phyloP scores from a whole-genome alignment of 768 basidiomycete species.

The Sporobolomyces pararoseus region DNA sequence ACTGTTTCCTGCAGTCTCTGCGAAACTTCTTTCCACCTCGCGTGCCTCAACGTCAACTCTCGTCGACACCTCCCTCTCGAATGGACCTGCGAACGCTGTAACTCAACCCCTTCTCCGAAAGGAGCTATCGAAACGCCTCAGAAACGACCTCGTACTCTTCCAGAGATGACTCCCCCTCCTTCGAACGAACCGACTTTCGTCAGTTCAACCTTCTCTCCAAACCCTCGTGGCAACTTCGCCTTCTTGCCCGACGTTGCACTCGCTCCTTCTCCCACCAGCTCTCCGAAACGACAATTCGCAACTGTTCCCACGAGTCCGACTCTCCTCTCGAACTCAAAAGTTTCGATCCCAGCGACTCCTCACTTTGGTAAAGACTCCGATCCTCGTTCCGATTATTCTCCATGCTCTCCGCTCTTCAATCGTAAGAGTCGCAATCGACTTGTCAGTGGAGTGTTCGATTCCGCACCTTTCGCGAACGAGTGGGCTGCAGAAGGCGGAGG shows the following conservation, averaged over 20 bases:
- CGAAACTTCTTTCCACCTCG: slow-evolving; percentile 28
- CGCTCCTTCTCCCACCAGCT: slow-evolving; percentile 28
- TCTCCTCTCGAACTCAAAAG: background rate
- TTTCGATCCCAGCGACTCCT: slow-evolving; percentile 33
- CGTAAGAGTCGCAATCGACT: slow-evolving; percentile 24
- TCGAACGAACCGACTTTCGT: slow-evolving; percentile 33
- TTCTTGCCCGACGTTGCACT: slow-evolving; percentile 29
- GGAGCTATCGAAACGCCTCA: slow-evolving; percentile 5
- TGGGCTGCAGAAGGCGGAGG: slow-evolving; percentile 13
- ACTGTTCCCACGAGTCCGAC: slow-evolving; percentile 14
- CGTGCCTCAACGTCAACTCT: slow-evolving; percentile 20
- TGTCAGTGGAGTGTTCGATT: slow-evolving; percentile 25
- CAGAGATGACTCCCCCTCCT: slow-evolving; percentile 13
- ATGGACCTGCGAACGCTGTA: slow-evolving; percentile 29
- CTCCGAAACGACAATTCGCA: slow-evolving; percentile 18
- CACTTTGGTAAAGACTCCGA: slow-evolving; percentile 11
- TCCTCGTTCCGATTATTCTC: slow-evolving; percentile 34
- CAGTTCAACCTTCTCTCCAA: slow-evolving; percentile 16
- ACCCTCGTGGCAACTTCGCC: slow-evolving; percentile 19
- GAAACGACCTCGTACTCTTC: slow-evolving; percentile 26
- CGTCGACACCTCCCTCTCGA: slow-evolving; percentile 10
- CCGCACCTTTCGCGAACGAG: slow-evolving; percentile 1
- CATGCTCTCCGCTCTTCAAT: slow-evolving; percentile 30
- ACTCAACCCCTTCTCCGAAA: background rate
- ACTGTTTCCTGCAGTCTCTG: slow-evolving; percentile 22